Percentiles rank a stretch among this genome's conserved stretches.
Conservation (phyloP, 495 filamentous ascomycete genomes). For the Tuber calosporum region DNA sequence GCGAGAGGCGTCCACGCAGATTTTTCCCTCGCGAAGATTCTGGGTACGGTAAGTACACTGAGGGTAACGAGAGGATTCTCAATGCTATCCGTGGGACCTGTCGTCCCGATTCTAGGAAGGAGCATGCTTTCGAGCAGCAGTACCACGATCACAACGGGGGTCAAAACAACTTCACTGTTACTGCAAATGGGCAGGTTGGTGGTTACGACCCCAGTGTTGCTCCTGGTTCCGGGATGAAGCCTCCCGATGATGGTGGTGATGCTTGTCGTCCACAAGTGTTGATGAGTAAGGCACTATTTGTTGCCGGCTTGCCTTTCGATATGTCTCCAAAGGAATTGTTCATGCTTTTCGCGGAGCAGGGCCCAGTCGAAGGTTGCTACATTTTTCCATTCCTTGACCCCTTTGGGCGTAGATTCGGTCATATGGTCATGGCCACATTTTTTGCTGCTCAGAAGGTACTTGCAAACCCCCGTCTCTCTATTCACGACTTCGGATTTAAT, state of each 20-base stretch:
- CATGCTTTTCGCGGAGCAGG: slow-evolving; percentile 32
- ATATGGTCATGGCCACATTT: slow-evolving; percentile 39
- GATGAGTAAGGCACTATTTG: slow-evolving; percentile 37
- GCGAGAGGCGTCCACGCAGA: slow-evolving; percentile 26
- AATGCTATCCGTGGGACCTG: background rate
- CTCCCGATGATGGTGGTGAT: slow-evolving; percentile 1
- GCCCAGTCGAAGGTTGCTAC: slow-evolving; percentile 35
- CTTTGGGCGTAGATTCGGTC: slow-evolving; percentile 37
- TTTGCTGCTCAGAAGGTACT: slow-evolving; percentile 39
- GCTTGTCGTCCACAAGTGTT: slow-evolving; percentile 24
- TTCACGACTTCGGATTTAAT: background rate
- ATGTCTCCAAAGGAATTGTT: slow-evolving; percentile 41
- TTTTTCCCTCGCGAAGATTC: background rate
- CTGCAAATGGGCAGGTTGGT: background rate
- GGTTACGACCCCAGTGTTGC: background rate
- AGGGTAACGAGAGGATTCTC: background rate
- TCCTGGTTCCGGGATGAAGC: background rate
- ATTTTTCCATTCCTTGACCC: slow-evolving; percentile 35
- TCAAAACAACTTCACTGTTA: background rate
- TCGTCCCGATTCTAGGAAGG: background rate
- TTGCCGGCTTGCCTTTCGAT: slow-evolving; percentile 39
- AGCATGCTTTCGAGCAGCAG: background rate
- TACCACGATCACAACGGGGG: background rate
- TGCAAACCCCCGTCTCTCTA: background rate
- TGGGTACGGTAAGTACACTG: background rate